Base-by-base conservation (phyloP, 225 moss, liverwort and hornwort species). In the Physcomitrium patens region DNA sequence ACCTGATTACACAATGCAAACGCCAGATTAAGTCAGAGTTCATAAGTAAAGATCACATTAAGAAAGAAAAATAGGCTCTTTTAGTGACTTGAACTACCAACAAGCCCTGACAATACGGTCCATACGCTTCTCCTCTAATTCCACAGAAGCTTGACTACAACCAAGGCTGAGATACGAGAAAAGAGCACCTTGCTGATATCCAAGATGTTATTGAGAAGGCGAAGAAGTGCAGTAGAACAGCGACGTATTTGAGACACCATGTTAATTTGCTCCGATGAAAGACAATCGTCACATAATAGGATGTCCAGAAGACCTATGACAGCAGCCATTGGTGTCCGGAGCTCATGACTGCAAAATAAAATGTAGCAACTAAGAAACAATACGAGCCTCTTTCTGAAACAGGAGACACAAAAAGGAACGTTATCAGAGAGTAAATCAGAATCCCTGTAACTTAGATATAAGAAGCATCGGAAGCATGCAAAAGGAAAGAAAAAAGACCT, bases 321-420 rank as follows among this genome's bases (percentile, higher is more conserved):
- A 44, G 91, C 93, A 78, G 95, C 95, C 95, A 95, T 95, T 24
- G 95, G 95, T 59, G 95, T 95, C 17, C 95, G 91, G 61, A 95
- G 91, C 72, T 95, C 95, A 77, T 95, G 95, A 50, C 95, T 95
- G 86, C 85, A 83, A 37, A 63, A 10, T 42, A 60, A 47, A 26
- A 67, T 1, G n/a, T 24, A 58, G 60, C 10, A 71, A 45, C 7
- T 43, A 28, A 16, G 53, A 65, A 27, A 63, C 8, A 10, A 42
- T 13, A 10, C 52, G 7, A 67, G 0, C 13, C 16, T 3, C 48
- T 10, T 68, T 45, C 57, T 28, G 47, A 63, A n/a, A 27, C 43
- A 63, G 18, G 18, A 47, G 7, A 12, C 68, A 51, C 11, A 26
- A 22, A 59, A 52, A 60, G 42, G 7, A 4, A 37, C 1, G 31